phyloP scores from a whole-genome alignment of 257 asterid species.

The Paraleonurus japonicus region DNA sequence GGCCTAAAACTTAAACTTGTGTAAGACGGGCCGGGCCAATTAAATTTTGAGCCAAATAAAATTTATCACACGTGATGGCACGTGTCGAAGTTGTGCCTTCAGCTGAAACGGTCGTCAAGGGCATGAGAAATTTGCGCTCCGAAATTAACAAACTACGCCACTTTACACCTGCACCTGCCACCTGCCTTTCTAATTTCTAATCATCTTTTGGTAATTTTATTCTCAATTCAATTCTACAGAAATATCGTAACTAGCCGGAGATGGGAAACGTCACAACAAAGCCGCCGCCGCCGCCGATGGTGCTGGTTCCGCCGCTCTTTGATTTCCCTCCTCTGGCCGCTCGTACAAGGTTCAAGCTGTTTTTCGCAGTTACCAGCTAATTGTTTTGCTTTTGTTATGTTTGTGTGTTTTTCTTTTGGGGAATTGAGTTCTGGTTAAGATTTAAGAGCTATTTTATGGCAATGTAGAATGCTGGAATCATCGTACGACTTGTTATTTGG shows the following conservation, averaged over 20 bases:
- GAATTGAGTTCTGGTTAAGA: background rate
- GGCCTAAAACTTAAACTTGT: no score
- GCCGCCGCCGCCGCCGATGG: conserved; percentile 85
- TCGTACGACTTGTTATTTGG: conserved; percentile 80
- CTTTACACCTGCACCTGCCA: background rate
- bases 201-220: conserved; percentile 11
- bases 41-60: background rate
- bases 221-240: conserved; percentile 5
- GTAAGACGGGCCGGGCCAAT: background rate
- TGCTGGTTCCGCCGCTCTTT: conserved; percentile 94
- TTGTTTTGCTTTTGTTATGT: background rate
- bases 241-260: conserved; percentile 3
- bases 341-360: conserved; percentile 60
- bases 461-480: conserved; percentile 87
- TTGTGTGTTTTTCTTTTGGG: background rate
- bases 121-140: conserved; percentile 38
- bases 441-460: conserved; percentile 5
- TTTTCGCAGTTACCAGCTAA: background rate
- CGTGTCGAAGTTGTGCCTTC: conserved; percentile 19
- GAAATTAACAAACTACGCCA: conserved; percentile 28
- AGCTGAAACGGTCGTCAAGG: conserved; percentile 43
- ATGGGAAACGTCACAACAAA: conserved; percentile 61
- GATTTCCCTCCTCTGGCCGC: conserved; percentile 95
- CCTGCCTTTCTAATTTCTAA: background rate
- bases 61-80: conserved; percentile 30